Percentiles rank a stretch among this genome's conserved stretches.
Evolutionary conservation across 495 filamentous ascomycete species (phyloP).

Genomic region (Penicillium atrosanguineum): DNA sequence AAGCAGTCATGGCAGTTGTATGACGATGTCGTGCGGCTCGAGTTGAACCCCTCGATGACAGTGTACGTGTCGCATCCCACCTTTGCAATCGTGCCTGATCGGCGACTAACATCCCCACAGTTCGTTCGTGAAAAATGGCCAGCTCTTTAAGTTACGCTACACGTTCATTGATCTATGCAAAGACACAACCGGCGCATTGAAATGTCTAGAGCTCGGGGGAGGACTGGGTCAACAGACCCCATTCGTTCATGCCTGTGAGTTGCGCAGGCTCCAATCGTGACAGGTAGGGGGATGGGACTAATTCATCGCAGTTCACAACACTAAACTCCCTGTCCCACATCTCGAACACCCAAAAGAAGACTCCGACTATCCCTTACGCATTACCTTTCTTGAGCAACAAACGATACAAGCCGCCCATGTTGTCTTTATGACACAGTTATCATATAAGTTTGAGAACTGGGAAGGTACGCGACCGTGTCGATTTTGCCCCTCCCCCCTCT

Average conservation of each 20-base stretch:
- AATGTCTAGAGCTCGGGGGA: slow-evolving; percentile 41
- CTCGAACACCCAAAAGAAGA: slow-evolving; percentile 42
- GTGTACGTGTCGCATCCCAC: slow-evolving; percentile 26
- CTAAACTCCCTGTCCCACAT: slow-evolving; percentile 44
- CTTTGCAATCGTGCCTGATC: background rate
- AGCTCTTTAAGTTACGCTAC: slow-evolving; percentile 45
- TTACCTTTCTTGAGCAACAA: slow-evolving; percentile 48
- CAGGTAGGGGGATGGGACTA: background rate
- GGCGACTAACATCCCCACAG: slow-evolving; percentile 14
- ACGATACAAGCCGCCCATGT: slow-evolving; percentile 42
- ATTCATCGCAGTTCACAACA: slow-evolving; percentile 34
- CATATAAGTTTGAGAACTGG: slow-evolving; percentile 47
- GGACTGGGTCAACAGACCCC: slow-evolving; percentile 39
- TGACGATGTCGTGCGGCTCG: slow-evolving; percentile 38
- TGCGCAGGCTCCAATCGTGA: background rate
- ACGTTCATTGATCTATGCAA: slow-evolving; percentile 44
- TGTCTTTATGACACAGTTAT: slow-evolving; percentile 42
- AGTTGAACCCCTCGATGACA: slow-evolving; percentile 38
- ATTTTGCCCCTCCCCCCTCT: background rate
- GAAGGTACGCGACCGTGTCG: slow-evolving; percentile 28
- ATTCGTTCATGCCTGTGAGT: slow-evolving; percentile 45
- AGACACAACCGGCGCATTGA: slow-evolving; percentile 36
- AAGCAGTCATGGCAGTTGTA: slow-evolving; percentile 34
- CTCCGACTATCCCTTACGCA: slow-evolving; percentile 34
- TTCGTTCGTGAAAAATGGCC: slow-evolving; percentile 39